Evolutionary conservation across 1,284 basidiomycete species (phyloP).

Genomic region (Meira miltonrushii): DNA sequence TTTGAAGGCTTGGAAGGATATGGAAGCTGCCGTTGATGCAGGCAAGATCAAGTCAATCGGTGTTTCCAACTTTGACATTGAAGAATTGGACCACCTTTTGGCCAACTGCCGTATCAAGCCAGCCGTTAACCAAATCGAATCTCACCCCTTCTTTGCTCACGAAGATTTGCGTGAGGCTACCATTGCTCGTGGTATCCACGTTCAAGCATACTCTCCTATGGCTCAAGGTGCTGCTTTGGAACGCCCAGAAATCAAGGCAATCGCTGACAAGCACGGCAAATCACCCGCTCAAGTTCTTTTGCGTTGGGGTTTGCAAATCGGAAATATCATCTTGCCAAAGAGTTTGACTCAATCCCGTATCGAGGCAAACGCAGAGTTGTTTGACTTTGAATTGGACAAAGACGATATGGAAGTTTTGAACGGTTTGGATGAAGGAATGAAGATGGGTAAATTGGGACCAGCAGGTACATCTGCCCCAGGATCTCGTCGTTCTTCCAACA

Average conservation of each 20-base stretch:
- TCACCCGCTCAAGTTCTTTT: slow-evolving; percentile 47
- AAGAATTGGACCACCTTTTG: slow-evolving; percentile 48
- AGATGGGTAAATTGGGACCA: slow-evolving; percentile 49
- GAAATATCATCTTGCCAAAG: slow-evolving; percentile 50
- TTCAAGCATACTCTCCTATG: slow-evolving; percentile 51
- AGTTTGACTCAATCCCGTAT: slow-evolving; percentile 47
- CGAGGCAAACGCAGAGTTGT: slow-evolving; percentile 44
- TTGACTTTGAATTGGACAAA: slow-evolving; percentile 46
- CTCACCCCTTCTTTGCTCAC: slow-evolving; percentile 51
- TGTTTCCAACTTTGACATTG: slow-evolving; percentile 51
- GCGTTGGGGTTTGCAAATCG: slow-evolving; percentile 39
- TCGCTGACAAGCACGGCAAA: slow-evolving; percentile 49
- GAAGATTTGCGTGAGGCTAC: slow-evolving; percentile 48
- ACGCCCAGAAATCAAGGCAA: slow-evolving; percentile 45
- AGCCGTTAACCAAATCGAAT: slow-evolving; percentile 51
- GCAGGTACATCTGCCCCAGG: slow-evolving; percentile 46
- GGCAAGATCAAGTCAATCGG: slow-evolving; percentile 51
- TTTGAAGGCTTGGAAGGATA: slow-evolving; percentile 46
- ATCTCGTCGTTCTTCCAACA: slow-evolving; percentile 42
- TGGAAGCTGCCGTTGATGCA: slow-evolving; percentile 49
- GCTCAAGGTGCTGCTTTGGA: slow-evolving; percentile 49
- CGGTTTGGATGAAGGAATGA: slow-evolving; percentile 39
- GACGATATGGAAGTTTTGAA: slow-evolving; percentile 47
- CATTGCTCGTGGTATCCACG: slow-evolving; percentile 46
- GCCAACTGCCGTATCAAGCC: slow-evolving; percentile 48